phyloP scores from a whole-genome alignment of 2,329 filamentous ascomycete genomes.

The Botryosphaeria dothidea region DNA sequence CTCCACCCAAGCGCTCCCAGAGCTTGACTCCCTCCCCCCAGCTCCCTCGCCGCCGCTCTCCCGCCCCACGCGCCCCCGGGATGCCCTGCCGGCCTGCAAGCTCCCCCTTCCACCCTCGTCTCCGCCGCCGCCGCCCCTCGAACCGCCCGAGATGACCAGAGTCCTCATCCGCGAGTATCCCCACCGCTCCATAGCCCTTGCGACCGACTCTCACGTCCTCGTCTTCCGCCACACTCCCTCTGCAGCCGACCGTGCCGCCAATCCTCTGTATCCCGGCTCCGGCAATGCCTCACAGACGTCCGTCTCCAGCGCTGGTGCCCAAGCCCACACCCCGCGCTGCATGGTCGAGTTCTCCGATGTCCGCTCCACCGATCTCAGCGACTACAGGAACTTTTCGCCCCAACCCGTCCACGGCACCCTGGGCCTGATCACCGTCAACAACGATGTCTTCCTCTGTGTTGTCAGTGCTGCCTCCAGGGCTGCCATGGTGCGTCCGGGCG shows the following conservation, averaged over 20 bases:
- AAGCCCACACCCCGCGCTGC: slow-evolving; percentile 59
- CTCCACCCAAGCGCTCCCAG: no score
- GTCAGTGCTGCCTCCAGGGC: slow-evolving; percentile 78
- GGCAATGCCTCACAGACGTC: slow-evolving; percentile 62
- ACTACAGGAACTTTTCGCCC: slow-evolving; percentile 71
- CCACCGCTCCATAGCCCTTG: slow-evolving; percentile 83
- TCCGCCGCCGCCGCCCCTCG: slow-evolving; percentile 3
- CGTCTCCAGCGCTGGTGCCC: slow-evolving; percentile 37
- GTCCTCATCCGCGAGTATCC: slow-evolving; percentile 80
- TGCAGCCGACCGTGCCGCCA: slow-evolving; percentile 51
- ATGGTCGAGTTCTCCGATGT: slow-evolving; percentile 82
- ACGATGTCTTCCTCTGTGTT: slow-evolving; percentile 88
- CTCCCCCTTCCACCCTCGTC: neutral
- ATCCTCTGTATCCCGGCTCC: slow-evolving; percentile 36
- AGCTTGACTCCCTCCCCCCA: no score
- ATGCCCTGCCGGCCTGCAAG: neutral
- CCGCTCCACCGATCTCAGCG: slow-evolving; percentile 66
- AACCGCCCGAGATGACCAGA: slow-evolving; percentile 52
- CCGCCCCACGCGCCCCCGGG: neutral
- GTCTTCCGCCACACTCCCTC: slow-evolving; percentile 78
- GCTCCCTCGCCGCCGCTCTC: neutral
- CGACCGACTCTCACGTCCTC: slow-evolving; percentile 75
- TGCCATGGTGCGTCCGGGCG: slow-evolving; percentile 79
- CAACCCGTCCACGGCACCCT: slow-evolving; percentile 81
- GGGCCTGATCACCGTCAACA: slow-evolving; percentile 78